Percentiles rank a stretch among this genome's conserved stretches.
These are phyloP conservation scores for Omphalotus guepiniiformis DNA, from an alignment of 768 basidiomycete species.

Conservation along the genomic window DNA sequence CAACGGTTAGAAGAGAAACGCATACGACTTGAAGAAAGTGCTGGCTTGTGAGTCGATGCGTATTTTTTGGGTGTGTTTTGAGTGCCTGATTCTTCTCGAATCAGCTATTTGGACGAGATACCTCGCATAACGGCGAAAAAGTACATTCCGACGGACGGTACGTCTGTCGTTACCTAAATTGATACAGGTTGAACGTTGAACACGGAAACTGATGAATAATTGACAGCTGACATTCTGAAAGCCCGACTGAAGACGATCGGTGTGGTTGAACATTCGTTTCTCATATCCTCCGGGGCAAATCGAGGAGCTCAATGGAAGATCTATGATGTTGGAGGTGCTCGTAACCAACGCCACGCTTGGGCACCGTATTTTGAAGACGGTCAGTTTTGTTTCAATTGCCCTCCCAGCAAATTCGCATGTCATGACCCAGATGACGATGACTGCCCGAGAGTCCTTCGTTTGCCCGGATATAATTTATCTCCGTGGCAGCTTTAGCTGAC, in stretches of 20 bases:
- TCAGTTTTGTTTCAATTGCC: conserved; percentile 32
- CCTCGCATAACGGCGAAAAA: conserved; percentile 73
- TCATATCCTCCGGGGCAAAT: conserved; percentile 52
- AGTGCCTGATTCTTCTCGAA: conserved; percentile 10
- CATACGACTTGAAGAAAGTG: conserved; percentile 73
- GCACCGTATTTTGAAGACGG: conserved; percentile 87
- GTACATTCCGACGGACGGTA: conserved; percentile 77
- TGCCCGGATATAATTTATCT: no score
- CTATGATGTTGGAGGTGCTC: conserved; percentile 81
- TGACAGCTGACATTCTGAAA: conserved; percentile 68
- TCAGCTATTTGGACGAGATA: conserved; percentile 79
- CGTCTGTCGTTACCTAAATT: conserved; percentile 22
- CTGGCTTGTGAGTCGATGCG: conserved; percentile 66
- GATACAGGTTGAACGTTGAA: no score
- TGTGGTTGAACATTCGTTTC: conserved; percentile 75
- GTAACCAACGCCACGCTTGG: conserved; percentile 82
- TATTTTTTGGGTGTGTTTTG: conserved; percentile 7
- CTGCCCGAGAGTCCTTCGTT: no score
- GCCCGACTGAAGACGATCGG: conserved; percentile 82
- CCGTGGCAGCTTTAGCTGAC: neutral
- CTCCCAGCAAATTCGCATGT: no score
- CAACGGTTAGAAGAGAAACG: conserved; percentile 60
- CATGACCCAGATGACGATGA: no score
- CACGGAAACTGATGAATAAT: no score
- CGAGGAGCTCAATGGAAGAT: conserved; percentile 72